These are phyloP conservation scores for Dendrobium officinale DNA, from an alignment of 106 monocot species.

Conservation along the genomic window DNA sequence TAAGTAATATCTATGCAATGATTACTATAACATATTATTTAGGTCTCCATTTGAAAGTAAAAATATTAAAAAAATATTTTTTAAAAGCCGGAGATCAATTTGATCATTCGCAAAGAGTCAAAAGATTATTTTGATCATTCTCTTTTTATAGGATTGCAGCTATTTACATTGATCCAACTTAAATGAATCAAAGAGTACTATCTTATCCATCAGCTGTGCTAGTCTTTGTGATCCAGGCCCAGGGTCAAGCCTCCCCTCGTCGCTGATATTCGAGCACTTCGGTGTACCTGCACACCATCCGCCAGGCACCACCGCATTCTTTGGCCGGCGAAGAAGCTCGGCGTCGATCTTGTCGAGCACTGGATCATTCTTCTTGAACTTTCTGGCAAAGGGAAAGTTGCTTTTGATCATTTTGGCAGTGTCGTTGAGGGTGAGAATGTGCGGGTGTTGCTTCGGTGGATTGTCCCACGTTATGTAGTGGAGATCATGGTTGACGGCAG, in stretches of 20 bases:
- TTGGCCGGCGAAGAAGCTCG: constrained; percentile 35
- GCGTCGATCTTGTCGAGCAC: constrained; percentile 56
- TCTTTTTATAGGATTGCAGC: background rate
- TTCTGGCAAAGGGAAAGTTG: constrained; percentile 73
- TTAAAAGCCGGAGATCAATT: no score
- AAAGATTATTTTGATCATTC: background rate
- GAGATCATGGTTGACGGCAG: constrained; percentile 73
- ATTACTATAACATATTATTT: no score
- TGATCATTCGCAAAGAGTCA: background rate
- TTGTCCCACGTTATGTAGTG: constrained; percentile 78
- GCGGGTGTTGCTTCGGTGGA: constrained; percentile 84
- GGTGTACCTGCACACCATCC: constrained; percentile 50
- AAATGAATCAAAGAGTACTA: constrained; percentile 39
- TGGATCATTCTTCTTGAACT: constrained; percentile 44
- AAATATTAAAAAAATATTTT: no score
- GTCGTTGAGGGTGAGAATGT: constrained; percentile 32
- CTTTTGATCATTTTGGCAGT: constrained; percentile 38
- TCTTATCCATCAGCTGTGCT: constrained; percentile 29
- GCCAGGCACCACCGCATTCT: constrained; percentile 28
- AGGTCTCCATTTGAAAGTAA: no score
- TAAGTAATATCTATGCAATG: no score
- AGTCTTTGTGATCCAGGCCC: constrained; percentile 51
- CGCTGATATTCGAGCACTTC: constrained; percentile 31
- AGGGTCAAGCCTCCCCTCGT: constrained; percentile 18
- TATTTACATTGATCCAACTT: constrained; percentile 49